Evolutionary conservation across 176 grass and related monocot species (phyloP).

Genomic region (Carex parvula): DNA sequence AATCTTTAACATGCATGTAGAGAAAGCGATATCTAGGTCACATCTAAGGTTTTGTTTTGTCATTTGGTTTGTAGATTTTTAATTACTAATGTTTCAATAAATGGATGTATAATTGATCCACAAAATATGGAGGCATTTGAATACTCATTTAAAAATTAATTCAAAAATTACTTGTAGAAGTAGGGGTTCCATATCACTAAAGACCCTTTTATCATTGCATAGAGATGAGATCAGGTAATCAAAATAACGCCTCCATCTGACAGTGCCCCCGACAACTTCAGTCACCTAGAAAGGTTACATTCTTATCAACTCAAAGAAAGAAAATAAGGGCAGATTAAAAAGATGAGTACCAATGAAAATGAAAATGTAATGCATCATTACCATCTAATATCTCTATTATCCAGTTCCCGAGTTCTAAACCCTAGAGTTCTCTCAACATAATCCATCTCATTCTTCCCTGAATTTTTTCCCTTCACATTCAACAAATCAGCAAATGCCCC

Average conservation of each 20-base stretch:
- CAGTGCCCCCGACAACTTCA: constrained; percentile 74
- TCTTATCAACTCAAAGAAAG: constrained; percentile 13
- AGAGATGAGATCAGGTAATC: constrained; percentile 91
- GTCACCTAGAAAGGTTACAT: constrained; percentile 52
- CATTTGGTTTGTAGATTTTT: neutral
- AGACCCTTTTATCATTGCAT: constrained; percentile 67
- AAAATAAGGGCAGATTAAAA: neutral
- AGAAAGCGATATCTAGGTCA: neutral
- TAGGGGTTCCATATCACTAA: constrained; percentile 84
- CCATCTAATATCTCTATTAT: constrained; percentile 87
- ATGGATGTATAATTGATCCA: neutral
- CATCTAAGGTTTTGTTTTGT: neutral
- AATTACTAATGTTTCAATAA: neutral
- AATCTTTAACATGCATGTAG: neutral
- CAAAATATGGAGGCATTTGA: neutral
- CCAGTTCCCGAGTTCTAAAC: constrained; percentile 61
- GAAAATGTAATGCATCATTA: constrained; percentile 32
- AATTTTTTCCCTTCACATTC: constrained; percentile 58
- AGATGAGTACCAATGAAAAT: neutral
- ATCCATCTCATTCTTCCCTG: constrained; percentile 63
- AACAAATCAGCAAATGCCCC: constrained; percentile 86
- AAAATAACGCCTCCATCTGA: constrained; percentile 84
- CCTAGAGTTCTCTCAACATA: constrained; percentile 89
- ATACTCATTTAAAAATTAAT: constrained; percentile 18
- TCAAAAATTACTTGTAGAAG: constrained; percentile 62